Base-by-base conservation (phyloP, 176 grass and related monocot genomes). In the Coix lacrymajobi region DNA sequence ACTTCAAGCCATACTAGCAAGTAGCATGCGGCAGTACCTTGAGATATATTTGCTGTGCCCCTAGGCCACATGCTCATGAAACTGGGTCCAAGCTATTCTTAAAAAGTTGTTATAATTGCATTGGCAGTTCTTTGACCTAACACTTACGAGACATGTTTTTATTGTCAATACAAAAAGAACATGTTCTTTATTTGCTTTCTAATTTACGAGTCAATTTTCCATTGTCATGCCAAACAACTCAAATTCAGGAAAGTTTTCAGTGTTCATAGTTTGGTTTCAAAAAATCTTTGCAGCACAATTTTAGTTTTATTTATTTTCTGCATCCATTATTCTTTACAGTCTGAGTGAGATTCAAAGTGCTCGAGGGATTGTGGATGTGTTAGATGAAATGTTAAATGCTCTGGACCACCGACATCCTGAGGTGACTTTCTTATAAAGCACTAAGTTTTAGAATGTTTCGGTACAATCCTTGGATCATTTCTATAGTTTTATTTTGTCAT, bases 301-400 rank as follows among this genome's bases (percentile, higher is more conserved):
- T 77, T 74, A 11, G 17, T 78, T 86, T 66, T 20, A 78, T 68
- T 83, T 28, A 79, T 84, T 83, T 84, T 82, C 37, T 3, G 30
- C 66, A 19, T 71, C 54, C 58, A 51, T 82, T 90, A 16, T 69
- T 16, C 62, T 80, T 61, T 80, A 24, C 85, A 99, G 97, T 80
- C 89, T 89, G 76, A 79, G 92, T 39, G 93, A 99, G 76, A 96
- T 99, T 87, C 87, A 99, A 70, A 96, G 89, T 86, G 97, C 93
- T 92, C 83, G 73, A 81, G 97, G 93, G 72, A 96, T 99, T 81
- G 93, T 94, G 68, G 93, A 94, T 69, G 91, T 99, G 34, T 81
- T 99, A 17, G 87, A 90, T 85, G 97, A 99, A 78, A 99, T 99
- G 89, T 85, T 99, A 56, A 96, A 99, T 94, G 93, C 93, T 46